These are phyloP conservation scores for Secale cereale DNA, from an alignment of 176 grass and related monocot genomes.

Conservation along the genomic window DNA sequence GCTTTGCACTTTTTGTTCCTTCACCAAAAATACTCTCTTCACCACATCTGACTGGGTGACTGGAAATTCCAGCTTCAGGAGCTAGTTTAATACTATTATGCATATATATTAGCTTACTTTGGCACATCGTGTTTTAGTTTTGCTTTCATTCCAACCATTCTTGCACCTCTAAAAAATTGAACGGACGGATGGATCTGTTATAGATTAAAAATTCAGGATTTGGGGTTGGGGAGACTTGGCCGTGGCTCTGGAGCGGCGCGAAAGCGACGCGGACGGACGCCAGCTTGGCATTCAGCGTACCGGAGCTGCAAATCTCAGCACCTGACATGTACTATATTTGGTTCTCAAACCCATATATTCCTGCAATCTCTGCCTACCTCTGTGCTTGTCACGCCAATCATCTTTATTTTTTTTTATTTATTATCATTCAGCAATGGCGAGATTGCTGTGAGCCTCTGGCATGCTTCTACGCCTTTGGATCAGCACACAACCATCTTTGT, in stretches of 20 bases:
- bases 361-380: conserved; percentile 12
- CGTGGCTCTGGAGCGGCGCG: background rate
- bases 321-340: conserved; percentile 2
- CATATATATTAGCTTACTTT: background rate
- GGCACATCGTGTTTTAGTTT: background rate
- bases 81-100: too few relatives aligned
- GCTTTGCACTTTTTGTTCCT: too few relatives aligned
- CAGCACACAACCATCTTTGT: too few relatives aligned
- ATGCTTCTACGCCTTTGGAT: too few relatives aligned
- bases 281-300: conserved; percentile 33
- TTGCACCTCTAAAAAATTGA: background rate
- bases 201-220: background rate
- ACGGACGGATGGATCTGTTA: background rate
- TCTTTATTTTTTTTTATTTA: background rate
- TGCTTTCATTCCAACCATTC: background rate
- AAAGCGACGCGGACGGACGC: background rate
- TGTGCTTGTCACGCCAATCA: conserved; percentile 9
- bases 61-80: too few relatives aligned
- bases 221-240: background rate
- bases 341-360: conserved; percentile 11
- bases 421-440: background rate
- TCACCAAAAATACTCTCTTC: too few relatives aligned
- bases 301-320: background rate
- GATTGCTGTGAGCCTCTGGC: too few relatives aligned
- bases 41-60: too few relatives aligned